These are phyloP conservation scores for Claviceps sp. DNA, from an alignment of 2,329 filamentous ascomycete species.

Conservation along the genomic window DNA sequence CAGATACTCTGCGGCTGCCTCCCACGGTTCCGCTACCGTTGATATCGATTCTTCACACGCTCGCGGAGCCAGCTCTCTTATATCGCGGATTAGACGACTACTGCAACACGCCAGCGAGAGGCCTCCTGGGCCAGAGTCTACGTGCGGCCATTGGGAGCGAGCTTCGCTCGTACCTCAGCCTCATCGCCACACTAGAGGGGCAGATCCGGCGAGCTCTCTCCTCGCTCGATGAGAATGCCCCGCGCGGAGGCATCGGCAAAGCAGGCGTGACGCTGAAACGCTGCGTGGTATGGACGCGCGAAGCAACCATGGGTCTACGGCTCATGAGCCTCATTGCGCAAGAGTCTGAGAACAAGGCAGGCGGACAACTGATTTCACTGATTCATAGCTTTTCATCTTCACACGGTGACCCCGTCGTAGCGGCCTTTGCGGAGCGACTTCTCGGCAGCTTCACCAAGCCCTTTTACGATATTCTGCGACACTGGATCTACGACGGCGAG, in stretches of 20 bases:
- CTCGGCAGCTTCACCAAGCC: conserved; percentile 78
- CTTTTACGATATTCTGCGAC: conserved; percentile 90
- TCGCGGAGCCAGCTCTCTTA: conserved; percentile 87
- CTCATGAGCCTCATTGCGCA: conserved; percentile 92
- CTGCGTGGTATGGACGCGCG: conserved; percentile 93
- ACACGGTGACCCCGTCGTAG: conserved; percentile 90
- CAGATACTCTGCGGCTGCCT: conserved; percentile 61
- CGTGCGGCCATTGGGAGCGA: conserved; percentile 76
- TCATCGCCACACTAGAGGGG: conserved; percentile 84
- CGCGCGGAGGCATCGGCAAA: conserved; percentile 62
- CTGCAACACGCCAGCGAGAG: conserved; percentile 66
- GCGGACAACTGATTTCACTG: conserved; percentile 82
- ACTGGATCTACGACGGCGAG: conserved; percentile 98
- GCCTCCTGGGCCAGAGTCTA: conserved; percentile 83
- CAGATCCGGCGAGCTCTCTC: conserved; percentile 77
- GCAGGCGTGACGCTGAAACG: conserved; percentile 87
- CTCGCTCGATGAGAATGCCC: conserved; percentile 53
- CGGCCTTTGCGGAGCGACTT: conserved; percentile 80
- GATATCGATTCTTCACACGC: conserved; percentile 71
- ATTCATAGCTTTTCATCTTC: conserved; percentile 90
- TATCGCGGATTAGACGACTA: conserved; percentile 73
- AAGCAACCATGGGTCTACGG: conserved; percentile 88
- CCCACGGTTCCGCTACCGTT: conserved; percentile 69
- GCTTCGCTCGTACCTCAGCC: conserved; percentile 73
- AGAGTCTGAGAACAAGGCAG: conserved; percentile 68